Base-by-base conservation (phyloP, 768 basidiomycete genomes). In the Ephemerocybe angulata region DNA sequence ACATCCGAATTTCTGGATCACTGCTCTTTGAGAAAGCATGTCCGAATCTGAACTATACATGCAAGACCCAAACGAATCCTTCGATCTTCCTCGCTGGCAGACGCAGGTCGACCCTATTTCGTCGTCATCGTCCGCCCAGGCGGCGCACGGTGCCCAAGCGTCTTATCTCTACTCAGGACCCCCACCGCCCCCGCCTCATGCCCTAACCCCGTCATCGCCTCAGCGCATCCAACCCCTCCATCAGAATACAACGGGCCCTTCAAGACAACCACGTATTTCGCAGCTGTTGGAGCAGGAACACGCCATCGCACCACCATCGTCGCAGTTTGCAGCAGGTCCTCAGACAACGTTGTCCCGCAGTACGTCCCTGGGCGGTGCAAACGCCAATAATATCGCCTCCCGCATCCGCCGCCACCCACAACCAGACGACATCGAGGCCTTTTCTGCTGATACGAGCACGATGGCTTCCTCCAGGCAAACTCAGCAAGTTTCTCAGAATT, bases 21-120 rank as follows among this genome's bases (percentile, higher is more conserved):
- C 46, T 58, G n/a, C n/a, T 57, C 58, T 55, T 58, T 65, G 58
- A 31, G 63, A 62, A 68, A 69, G 64, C 70, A 87, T 88, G 85
- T 86, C 85, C 65, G 84, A 87, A 81, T 79, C 84, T 67, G 85
- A 87, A 75, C 79, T 85, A 56, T 87, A 85, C 81, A 87, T 88
- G 77, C 76, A 79, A 73, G 83, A 82, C 76, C 71, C 84, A 65
- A 87, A 88, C 84, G 87, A 90, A 76, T 83, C 82, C 74, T 91
- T 88, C 73, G 88, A 89, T 73, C 63, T 98, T 81, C 79, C 85
- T 78, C 62, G 81, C 82, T 83, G 81, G 87, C 85, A 72, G 76
- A 60, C 85, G 77, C 69, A 77, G 83, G 62, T 76, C 71, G 65
- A 93, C 83, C 58, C 77, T 80, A 55, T 76, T 68, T 58, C 72